A percentile compares a stretch with the other conserved stretches of the same genome.
phyloP scores from a whole-genome alignment of 495 filamentous ascomycete species.

The Aspergillus olivimuriae region DNA sequence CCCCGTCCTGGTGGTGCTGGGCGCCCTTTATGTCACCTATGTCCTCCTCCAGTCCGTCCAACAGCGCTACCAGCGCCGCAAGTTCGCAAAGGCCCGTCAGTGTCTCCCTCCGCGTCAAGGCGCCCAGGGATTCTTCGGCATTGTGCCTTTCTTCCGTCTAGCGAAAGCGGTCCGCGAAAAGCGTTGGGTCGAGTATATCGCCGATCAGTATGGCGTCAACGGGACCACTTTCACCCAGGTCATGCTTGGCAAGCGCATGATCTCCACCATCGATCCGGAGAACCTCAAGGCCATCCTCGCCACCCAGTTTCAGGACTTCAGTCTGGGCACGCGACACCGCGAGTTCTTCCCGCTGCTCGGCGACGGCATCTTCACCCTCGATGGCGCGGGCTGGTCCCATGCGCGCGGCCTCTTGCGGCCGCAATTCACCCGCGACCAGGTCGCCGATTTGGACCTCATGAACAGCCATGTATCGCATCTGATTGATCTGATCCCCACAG shows the following conservation, averaged over 20 bases:
- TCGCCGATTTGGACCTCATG: constrained; percentile 43
- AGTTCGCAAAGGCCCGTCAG: constrained; percentile 27
- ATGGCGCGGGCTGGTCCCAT: constrained; percentile 61
- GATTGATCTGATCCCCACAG: constrained; percentile 39
- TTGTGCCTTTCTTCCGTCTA: constrained; percentile 24
- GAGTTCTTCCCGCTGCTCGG: constrained; percentile 49
- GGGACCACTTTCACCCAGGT: constrained; percentile 32
- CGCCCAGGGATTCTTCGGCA: constrained; percentile 23
- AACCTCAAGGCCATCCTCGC: constrained; percentile 85
- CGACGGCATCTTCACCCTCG: constrained; percentile 61
- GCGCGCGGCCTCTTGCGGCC: constrained; percentile 49
- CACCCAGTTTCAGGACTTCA: constrained; percentile 69
- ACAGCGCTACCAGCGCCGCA: constrained; percentile 20
- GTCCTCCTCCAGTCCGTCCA: constrained; percentile 21
- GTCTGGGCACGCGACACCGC: constrained; percentile 37
- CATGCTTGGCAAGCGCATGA: constrained; percentile 17
- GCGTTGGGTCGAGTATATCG: constrained; percentile 31
- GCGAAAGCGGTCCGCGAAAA: constrained; percentile 24
- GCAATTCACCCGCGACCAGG: constrained; percentile 46
- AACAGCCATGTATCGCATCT: constrained; percentile 52
- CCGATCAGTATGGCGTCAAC: constrained; percentile 20
- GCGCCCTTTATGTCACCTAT: constrained; percentile 16
- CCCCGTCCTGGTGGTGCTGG: constrained; percentile 9
- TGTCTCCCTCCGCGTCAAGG: constrained; percentile 25
- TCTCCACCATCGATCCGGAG: constrained; percentile 66